These are phyloP conservation scores for Fusarium euwallaceae DNA, from an alignment of 2,329 filamentous ascomycete species.

Conservation along the genomic window DNA sequence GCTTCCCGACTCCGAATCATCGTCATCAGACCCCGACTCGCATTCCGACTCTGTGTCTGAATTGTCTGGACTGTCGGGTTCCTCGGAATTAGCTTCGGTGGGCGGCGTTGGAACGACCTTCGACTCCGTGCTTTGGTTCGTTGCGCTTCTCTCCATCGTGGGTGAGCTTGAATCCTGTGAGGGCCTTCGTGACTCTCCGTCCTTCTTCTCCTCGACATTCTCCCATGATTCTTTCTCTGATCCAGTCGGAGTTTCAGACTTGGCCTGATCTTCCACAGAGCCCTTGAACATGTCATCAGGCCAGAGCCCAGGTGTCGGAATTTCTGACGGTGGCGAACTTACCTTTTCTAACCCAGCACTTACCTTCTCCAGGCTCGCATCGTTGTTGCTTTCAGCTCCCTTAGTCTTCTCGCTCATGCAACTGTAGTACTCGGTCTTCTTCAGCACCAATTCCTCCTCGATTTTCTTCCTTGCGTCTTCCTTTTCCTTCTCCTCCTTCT, in stretches of 20 bases:
- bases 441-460: slow-evolving; percentile 44
- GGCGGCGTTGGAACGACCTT: slow-evolving; percentile 31
- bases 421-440: slow-evolving; percentile 40
- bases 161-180: slow-evolving; percentile 13
- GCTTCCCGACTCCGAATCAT: slow-evolving; percentile 43
- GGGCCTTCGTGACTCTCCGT: neutral
- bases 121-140: slow-evolving; percentile 27
- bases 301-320: slow-evolving; percentile 33
- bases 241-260: slow-evolving; percentile 8
- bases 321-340: slow-evolving; percentile 17
- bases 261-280: slow-evolving; percentile 21
- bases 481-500: slow-evolving; percentile 34
- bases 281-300: slow-evolving; percentile 42
- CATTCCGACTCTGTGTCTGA: slow-evolving; percentile 43
- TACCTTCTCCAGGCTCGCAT: slow-evolving; percentile 5
- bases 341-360: slow-evolving; percentile 22
- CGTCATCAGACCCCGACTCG: slow-evolving; percentile 35
- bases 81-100: slow-evolving; percentile 26
- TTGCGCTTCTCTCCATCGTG: slow-evolving; percentile 16
- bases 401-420: slow-evolving; percentile 33
- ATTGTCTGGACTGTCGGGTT: slow-evolving; percentile 29
- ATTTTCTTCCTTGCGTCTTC: slow-evolving; percentile 45
- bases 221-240: slow-evolving; percentile 17
- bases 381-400: slow-evolving; percentile 22
- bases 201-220: slow-evolving; percentile 24